These are phyloP conservation scores for Comarum palustre DNA, from an alignment of 306 rosid species.

Conservation along the genomic window DNA sequence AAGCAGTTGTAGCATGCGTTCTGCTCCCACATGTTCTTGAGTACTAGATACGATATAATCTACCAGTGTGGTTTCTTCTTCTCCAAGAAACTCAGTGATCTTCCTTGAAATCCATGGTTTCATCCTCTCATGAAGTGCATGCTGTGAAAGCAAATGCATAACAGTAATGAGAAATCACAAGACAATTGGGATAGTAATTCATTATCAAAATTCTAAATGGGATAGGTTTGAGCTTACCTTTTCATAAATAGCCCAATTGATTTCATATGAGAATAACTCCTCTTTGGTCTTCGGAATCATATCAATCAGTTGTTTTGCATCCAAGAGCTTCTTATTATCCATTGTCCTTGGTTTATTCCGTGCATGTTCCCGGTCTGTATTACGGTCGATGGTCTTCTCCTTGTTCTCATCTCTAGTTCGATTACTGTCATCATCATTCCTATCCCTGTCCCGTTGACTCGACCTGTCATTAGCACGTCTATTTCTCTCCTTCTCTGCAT, in stretches of 20 bases:
- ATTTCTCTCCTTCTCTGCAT: slow-evolving; percentile 72
- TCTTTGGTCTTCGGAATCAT: slow-evolving; percentile 98
- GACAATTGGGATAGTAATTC: not conserved
- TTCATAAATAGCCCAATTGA: slow-evolving; percentile 88
- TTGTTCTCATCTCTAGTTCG: slow-evolving; percentile 68
- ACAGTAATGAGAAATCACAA: not conserved
- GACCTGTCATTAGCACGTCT: slow-evolving; percentile 69
- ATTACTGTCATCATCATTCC: slow-evolving; percentile 55
- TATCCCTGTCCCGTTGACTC: slow-evolving; percentile 71
- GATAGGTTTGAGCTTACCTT: slow-evolving; percentile 41
- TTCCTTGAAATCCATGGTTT: slow-evolving; percentile 98
- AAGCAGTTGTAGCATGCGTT: slow-evolving; percentile 92
- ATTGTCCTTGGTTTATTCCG: slow-evolving; percentile 56
- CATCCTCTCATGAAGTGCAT: slow-evolving; percentile 87
- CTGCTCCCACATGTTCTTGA: slow-evolving; percentile 86
- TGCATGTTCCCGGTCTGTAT: slow-evolving; percentile 64
- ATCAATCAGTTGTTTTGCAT: slow-evolving; percentile 90
- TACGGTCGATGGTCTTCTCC: slow-evolving; percentile 52
- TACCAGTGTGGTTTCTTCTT: slow-evolving; percentile 85
- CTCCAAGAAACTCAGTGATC: slow-evolving; percentile 87
- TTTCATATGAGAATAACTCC: slow-evolving; percentile 85
- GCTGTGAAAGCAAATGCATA: slow-evolving; percentile 43
- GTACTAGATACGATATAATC: slow-evolving; percentile 95
- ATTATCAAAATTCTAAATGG: not conserved
- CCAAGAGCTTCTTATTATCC: slow-evolving; percentile 75